Conservation (phyloP, 129 eudicot species). For the Chrysanthemum seticuspe region DNA sequence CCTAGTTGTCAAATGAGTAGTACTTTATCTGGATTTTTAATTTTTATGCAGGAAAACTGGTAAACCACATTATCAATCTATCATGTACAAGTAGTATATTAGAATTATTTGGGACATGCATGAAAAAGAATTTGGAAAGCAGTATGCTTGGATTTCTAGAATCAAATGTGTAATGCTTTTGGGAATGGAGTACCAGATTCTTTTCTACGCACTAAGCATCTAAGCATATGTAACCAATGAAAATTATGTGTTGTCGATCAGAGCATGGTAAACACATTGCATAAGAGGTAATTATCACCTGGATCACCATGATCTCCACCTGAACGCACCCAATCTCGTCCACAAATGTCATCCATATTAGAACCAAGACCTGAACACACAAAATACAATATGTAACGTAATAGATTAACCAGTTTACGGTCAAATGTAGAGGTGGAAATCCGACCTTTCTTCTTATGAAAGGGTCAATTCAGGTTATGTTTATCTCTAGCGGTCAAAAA, state of each 20-base stretch:
- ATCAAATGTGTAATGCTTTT: neutral
- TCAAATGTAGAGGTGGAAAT: no score
- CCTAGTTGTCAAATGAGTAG: neutral
- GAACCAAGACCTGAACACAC: conserved; percentile 74
- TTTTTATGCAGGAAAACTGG: neutral
- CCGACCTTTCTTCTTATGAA: no score
- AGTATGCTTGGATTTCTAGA: neutral
- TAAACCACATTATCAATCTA: neutral
- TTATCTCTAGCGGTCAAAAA: no score
- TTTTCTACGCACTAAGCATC: neutral
- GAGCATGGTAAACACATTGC: neutral
- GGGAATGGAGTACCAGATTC: neutral
- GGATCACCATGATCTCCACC: conserved; percentile 98
- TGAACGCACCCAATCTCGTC: conserved; percentile 74
- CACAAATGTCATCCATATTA: conserved; percentile 80
- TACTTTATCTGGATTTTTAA: neutral
- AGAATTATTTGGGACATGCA: neutral
- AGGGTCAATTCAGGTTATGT: no score
- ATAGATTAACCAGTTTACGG: neutral
- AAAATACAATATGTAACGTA: conserved; percentile 4
- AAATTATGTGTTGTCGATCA: neutral
- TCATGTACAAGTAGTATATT: neutral
- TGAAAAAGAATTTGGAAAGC: neutral
- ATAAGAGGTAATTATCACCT: conserved; percentile 46
- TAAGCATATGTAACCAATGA: neutral